These are phyloP conservation scores for Didymella sp. DNA, from an alignment of 2,329 filamentous ascomycete genomes.

Conservation along the genomic window DNA sequence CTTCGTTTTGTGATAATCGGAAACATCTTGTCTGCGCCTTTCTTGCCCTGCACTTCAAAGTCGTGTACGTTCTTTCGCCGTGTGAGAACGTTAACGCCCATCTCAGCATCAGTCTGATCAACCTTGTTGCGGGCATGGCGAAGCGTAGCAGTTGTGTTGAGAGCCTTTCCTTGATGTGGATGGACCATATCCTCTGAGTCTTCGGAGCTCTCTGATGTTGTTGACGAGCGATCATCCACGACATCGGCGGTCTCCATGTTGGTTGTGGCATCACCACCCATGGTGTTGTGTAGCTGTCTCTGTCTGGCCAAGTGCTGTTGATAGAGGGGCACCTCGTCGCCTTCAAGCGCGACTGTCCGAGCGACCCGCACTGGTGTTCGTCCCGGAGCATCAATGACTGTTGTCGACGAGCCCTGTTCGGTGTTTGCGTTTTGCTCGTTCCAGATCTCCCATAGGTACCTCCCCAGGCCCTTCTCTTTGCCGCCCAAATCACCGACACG, in stretches of 20 bases:
- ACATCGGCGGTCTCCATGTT: conserved; percentile 74
- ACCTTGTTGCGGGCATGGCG: conserved; percentile 81
- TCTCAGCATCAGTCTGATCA: conserved; percentile 84
- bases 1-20: conserved; percentile 81
- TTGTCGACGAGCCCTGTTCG: conserved; percentile 51
- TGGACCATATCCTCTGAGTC: conserved; percentile 72
- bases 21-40: conserved; percentile 90
- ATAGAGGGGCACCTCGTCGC: conserved; percentile 79
- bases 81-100: conserved; percentile 89
- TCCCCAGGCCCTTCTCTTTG: conserved; percentile 61
- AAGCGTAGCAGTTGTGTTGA: conserved; percentile 86
- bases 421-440: conserved; percentile 31
- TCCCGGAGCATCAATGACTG: conserved; percentile 71
- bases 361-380: conserved; percentile 39
- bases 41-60: conserved; percentile 89
- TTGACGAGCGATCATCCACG: conserved; percentile 83
- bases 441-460: conserved; percentile 73
- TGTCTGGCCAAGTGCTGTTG: conserved; percentile 93
- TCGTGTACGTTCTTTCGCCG: conserved; percentile 91
- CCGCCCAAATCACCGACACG: conserved; percentile 59
- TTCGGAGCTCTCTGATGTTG: conserved; percentile 84
- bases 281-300: conserved; percentile 81
- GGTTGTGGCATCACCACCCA: conserved; percentile 69
- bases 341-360: conserved; percentile 70
- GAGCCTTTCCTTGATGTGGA: conserved; percentile 87